Evolutionary conservation across 2,329 filamentous ascomycete genomes (phyloP), one percentile per base, ranked within the genome.

Genomic region (Aspergillus sp.): DNA sequence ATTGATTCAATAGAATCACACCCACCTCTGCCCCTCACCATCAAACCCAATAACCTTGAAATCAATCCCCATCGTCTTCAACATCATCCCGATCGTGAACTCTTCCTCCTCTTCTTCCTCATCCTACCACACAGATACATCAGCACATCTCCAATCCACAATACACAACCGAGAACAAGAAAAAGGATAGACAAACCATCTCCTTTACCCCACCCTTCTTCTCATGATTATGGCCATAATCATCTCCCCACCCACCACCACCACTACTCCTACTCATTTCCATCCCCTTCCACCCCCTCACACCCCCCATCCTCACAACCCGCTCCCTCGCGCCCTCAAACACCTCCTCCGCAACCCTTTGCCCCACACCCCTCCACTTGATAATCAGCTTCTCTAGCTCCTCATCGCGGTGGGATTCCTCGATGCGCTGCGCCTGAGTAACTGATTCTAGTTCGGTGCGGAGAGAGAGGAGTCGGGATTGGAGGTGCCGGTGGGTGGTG

Each of bases 61-160:
- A 58, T 89, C 86, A 59, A 90, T 83, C 67, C 88, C 87, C 60
- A 90, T 76, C 30, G 82, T 85, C 64, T 82, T 83, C 15, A 90
- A 79, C 88, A 90, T 90, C 82, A 85, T 86, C 51, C 84, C 86
- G 83, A 90, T 88, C 11, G 86, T 89, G 68, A 90, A 89, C 11
- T 82, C 83, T 86, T 87, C 65, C 11, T 21, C 23, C 21, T 27
- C n/a, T 21, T 15, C 21, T 13, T 19, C 13, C 36, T 21, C 19
- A 8, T 8, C 8, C 15, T n/a, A 11, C 21, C 11, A 5, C 11
- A 21, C 11, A 10, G 1, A n/a, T 25, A 27, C 44, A 8, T 48
- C 51, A n/a, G 21, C 25, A 32, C 32, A 10, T 36, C 11, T 36
- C 11, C 32, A 30, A 17, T 15, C 32, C 32, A 30, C 32, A 36